Evolutionary conservation across 768 basidiomycete species (phyloP).

Genomic region (Tubosaeta sp.): DNA sequence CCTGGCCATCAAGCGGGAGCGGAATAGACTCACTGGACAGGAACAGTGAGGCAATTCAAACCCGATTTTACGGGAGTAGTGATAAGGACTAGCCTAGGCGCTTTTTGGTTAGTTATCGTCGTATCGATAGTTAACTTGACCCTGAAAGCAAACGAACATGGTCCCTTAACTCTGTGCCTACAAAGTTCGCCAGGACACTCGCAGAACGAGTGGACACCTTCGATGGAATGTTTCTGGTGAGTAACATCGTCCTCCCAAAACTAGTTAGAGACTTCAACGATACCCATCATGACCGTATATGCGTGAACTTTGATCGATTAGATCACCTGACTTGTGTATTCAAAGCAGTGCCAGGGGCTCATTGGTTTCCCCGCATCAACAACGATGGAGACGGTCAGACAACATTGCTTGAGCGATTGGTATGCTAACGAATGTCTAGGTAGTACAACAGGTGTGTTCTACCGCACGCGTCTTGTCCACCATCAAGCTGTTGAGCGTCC

Average conservation of each 20-base stretch:
- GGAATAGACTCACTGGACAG: background rate
- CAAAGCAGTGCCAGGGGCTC: background rate
- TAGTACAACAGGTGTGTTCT: conserved; percentile 12
- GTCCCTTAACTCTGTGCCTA: too few species aligned
- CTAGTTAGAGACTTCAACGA: too few species aligned
- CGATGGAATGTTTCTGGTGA: too few species aligned
- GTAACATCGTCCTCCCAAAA: too few species aligned
- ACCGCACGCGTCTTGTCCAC: conserved; percentile 9
- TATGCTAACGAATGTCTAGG: conserved; percentile 3
- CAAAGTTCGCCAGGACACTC: too few species aligned
- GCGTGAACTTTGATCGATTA: background rate
- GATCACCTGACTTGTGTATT: background rate
- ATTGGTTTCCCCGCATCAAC: background rate
- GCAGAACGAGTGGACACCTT: too few species aligned
- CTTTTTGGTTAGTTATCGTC: too few species aligned
- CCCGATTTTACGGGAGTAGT: too few species aligned
- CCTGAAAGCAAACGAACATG: too few species aligned
- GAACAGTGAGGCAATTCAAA: background rate
- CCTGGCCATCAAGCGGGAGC: background rate
- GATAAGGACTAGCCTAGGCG: too few species aligned
- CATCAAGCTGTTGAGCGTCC: conserved; percentile 19
- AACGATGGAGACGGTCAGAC: conserved; percentile 11
- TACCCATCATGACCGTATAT: too few species aligned
- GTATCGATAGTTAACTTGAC: too few species aligned
- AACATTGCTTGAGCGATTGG: background rate